These are phyloP conservation scores for Vigna nakashimae DNA, from an alignment of 306 rosid species.

Conservation along the genomic window DNA sequence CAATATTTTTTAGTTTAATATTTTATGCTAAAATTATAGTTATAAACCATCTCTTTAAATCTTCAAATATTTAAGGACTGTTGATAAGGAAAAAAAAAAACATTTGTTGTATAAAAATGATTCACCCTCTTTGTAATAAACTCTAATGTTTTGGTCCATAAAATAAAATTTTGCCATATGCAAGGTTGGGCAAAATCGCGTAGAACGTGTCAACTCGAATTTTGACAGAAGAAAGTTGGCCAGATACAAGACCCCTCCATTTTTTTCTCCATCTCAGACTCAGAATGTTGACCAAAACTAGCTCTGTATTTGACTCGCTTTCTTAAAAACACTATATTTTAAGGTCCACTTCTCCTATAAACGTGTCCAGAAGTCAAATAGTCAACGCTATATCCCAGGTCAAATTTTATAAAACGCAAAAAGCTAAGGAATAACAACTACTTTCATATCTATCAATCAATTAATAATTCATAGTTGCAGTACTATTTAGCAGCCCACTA, in stretches of 20 bases:
- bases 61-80: too few relatives aligned
- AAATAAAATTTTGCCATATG: background rate
- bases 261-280: background rate
- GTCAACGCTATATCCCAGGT: constrained; percentile 30
- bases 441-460: background rate
- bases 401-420: constrained; percentile 3
- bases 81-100: too few relatives aligned
- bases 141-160: background rate
- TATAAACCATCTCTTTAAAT: too few relatives aligned
- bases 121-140: background rate
- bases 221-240: background rate
- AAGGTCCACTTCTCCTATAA: background rate
- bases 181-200: background rate
- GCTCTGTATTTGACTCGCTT: constrained; percentile 10
- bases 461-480: background rate
- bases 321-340: background rate
- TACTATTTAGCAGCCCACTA: constrained; percentile 31
- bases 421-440: background rate
- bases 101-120: too few relatives aligned
- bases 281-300: constrained; percentile 24
- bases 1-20: too few relatives aligned
- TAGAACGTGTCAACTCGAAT: background rate
- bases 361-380: constrained; percentile 44
- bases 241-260: background rate
- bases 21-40: too few relatives aligned